phyloP scores from a whole-genome alignment of 352 stramenopile species.

The Phytophthora rubi region DNA sequence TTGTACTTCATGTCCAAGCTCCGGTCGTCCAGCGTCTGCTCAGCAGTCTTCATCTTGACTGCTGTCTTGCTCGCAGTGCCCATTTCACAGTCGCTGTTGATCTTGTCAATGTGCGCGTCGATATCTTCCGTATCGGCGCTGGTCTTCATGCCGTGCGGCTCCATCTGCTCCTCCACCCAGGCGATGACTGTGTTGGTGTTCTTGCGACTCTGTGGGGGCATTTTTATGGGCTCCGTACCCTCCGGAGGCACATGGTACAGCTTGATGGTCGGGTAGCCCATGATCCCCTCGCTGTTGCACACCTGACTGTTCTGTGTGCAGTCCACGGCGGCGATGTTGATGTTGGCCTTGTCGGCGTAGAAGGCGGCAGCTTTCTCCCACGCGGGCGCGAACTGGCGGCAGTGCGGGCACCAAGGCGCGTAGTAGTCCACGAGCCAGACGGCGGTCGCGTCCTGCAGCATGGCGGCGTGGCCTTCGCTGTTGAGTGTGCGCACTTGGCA shows the following conservation, averaged over 20 bases:
- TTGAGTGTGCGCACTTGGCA: slow-evolving; percentile 53
- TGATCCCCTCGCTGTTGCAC: slow-evolving; percentile 68
- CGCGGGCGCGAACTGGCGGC: slow-evolving; percentile 71
- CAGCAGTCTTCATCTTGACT: slow-evolving; percentile 17
- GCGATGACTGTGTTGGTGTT: slow-evolving; percentile 66
- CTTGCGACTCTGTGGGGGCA: slow-evolving; percentile 42
- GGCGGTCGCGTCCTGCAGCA: slow-evolving; percentile 46
- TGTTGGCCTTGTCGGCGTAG: slow-evolving; percentile 57
- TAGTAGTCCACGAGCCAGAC: slow-evolving; percentile 88
- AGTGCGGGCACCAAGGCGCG: slow-evolving; percentile 83
- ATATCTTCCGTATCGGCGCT: slow-evolving; percentile 57
- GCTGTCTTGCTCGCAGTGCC: slow-evolving; percentile 12
- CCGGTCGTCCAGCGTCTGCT: slow-evolving; percentile 39
- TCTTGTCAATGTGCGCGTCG: slow-evolving; percentile 58
- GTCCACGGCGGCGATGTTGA: slow-evolving; percentile 78
- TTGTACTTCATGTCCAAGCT: slow-evolving; percentile 66
- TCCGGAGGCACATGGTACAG: slow-evolving; percentile 66
- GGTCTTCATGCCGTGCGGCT: slow-evolving; percentile 51
- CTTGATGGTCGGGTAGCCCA: slow-evolving; percentile 72
- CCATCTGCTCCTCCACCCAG: slow-evolving; percentile 70
- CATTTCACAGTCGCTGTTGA: slow-evolving; percentile 54
- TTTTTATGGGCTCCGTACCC: slow-evolving; percentile 41
- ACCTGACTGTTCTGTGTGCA: slow-evolving; percentile 64
- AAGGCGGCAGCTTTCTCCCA: slow-evolving; percentile 74
- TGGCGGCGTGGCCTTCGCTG: slow-evolving; percentile 40